Base-by-base conservation (phyloP, 1,284 basidiomycete species). In the Peniophora sp. region DNA sequence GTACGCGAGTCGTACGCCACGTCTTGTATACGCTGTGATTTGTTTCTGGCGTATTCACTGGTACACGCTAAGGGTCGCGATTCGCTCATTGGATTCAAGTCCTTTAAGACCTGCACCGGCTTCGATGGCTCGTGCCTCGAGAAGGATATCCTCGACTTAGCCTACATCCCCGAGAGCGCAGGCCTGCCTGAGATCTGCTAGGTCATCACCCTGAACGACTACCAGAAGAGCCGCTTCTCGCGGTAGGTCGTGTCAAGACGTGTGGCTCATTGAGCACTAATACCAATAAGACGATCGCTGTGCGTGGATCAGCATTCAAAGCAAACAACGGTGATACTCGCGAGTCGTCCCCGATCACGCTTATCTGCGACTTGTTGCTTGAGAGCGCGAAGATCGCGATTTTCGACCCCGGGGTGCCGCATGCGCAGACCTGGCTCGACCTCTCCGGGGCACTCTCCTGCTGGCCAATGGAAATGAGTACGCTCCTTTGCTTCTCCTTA, bases 111-210 rank as follows among this genome's bases (percentile, higher is more conserved):
- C 36, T 90, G 86, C 41, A 89, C 95, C 56, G 92, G 96, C n/a
- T 99, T 98, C 62, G 96, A 96, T 58, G 96, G 96, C 35, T 94
- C 90, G 35, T 99, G 97, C 74, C 99, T 99, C 89, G 94, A 97
- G 73, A 97, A 97, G 71, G 96, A 99, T 68, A 98, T 99, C 66
- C 83, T 99, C 62, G 99, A 99, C 76, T 77, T 99, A 53, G 96
- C 98, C 49, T 99, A 99, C 74, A 81, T 97, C 38, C 89, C 85
- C 65, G 94, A 98, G 75, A 92, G 87, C 57, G 74, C 95, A 54
- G 92, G 97, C 69, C 76, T 99, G 50, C 92, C 93, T 46, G 91
- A 97, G 69, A 95, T 99, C n/a, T 79, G 80, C 49, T 89, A 93
- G 66, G 92, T 97, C 45, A 92, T 95, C 41, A 85, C 91, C 62